These are phyloP conservation scores for Xylariomycetidae sp. DNA, from an alignment of 2,329 filamentous ascomycete genomes.

Conservation along the genomic window DNA sequence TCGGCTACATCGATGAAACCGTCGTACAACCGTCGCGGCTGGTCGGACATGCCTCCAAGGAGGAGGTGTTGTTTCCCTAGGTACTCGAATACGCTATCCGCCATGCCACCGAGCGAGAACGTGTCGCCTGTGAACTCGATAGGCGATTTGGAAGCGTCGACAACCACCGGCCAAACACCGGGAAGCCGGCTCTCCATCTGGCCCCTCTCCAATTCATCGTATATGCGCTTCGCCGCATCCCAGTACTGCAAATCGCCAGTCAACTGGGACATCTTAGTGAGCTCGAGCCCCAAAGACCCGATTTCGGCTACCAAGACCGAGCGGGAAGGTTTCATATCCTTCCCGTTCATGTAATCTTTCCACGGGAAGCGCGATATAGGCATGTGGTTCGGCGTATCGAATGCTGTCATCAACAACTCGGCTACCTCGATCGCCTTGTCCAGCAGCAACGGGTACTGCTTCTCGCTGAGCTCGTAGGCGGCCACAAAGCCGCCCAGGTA, in stretches of 20 bases:
- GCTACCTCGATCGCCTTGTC: slow-evolving; percentile 58
- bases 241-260: slow-evolving; percentile 56
- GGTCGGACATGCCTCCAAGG: slow-evolving; percentile 54
- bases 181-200: slow-evolving; percentile 52
- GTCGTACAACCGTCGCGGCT: slow-evolving; percentile 41
- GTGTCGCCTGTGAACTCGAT: slow-evolving; percentile 47
- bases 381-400: slow-evolving; percentile 64
- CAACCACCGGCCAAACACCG: slow-evolving; percentile 55
- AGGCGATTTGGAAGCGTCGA: slow-evolving; percentile 49
- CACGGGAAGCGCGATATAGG: slow-evolving; percentile 54
- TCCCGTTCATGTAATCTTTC: slow-evolving; percentile 41
- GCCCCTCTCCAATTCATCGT: slow-evolving; percentile 45
- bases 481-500: slow-evolving; percentile 64
- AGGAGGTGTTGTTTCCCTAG: slow-evolving; percentile 60
- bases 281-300: slow-evolving; percentile 55
- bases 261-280: slow-evolving; percentile 59
- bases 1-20: slow-evolving; percentile 40
- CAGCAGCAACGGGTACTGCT: slow-evolving; percentile 46
- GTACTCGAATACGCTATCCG: slow-evolving; percentile 59
- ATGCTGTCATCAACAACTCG: slow-evolving; percentile 58
- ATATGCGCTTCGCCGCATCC: slow-evolving; percentile 54
- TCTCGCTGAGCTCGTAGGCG: slow-evolving; percentile 62
- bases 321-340: slow-evolving; percentile 37
- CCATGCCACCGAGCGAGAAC: slow-evolving; percentile 50
- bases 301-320: slow-evolving; percentile 41